phyloP scores from a whole-genome alignment of 2,329 filamentous ascomycete genomes.

The Sclerotinia spermophila region DNA sequence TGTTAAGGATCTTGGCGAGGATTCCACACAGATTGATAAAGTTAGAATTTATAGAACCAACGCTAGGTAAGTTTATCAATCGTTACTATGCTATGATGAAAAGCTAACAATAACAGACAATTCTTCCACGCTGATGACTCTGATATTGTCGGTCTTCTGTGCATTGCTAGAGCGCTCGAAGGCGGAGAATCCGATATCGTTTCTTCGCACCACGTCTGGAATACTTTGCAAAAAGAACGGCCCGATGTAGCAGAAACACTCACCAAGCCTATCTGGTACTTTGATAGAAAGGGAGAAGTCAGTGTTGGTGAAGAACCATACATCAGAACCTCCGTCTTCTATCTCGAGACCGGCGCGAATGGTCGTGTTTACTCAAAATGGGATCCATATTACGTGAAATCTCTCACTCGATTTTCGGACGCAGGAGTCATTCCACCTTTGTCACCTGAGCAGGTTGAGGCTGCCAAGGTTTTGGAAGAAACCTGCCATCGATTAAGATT shows the following conservation, averaged over 20 bases:
- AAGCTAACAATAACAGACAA: constrained; percentile 47
- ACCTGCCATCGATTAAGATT: constrained; percentile 70
- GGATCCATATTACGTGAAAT: constrained; percentile 85
- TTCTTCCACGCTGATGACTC: constrained; percentile 83
- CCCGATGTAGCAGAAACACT: constrained; percentile 75
- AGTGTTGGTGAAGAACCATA: constrained; percentile 71
- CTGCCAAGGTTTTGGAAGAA: constrained; percentile 67
- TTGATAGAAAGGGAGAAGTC: constrained; percentile 84
- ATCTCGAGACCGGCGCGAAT: constrained; percentile 65
- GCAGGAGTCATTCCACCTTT: constrained; percentile 69
- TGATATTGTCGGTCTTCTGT: constrained; percentile 80
- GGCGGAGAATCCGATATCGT: constrained; percentile 83
- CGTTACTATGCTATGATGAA: neutral
- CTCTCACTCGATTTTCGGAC: constrained; percentile 70
- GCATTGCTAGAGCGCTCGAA: constrained; percentile 71
- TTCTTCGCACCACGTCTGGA: constrained; percentile 77
- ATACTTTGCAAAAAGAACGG: constrained; percentile 68
- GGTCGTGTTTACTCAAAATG: constrained; percentile 76
- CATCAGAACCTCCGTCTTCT: constrained; percentile 69
- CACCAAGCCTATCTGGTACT: constrained; percentile 81
- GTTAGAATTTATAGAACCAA: constrained; percentile 90
- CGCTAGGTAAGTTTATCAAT: constrained; percentile 48
- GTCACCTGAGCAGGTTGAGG: constrained; percentile 64
- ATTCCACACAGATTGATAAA: constrained; percentile 62
- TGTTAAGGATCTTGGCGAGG: constrained; percentile 76